These are phyloP conservation scores for Telfairia occidentalis DNA, from an alignment of 331 rosid genomes.

Conservation along the genomic window DNA sequence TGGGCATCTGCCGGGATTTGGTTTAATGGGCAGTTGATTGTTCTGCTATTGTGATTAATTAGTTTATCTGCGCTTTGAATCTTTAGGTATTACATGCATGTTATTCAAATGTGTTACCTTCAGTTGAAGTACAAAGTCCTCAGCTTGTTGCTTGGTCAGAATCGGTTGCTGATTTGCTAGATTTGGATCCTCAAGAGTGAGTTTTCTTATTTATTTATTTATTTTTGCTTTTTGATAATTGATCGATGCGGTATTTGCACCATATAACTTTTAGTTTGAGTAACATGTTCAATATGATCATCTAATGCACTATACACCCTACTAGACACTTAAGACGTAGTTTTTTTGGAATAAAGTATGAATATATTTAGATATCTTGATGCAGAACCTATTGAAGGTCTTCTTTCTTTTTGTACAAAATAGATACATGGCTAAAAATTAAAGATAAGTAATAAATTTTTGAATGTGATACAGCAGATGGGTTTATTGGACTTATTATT, in stretches of 20 bases:
- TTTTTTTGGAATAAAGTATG: background rate
- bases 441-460: too few species aligned
- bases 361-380: background rate
- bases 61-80: background rate
- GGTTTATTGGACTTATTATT: too few species aligned
- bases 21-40: background rate
- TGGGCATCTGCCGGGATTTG: background rate
- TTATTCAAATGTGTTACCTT: conserved; percentile 61
- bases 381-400: background rate
- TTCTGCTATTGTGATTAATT: background rate
- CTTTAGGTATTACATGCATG: conserved; percentile 88
- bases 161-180: conserved; percentile 60
- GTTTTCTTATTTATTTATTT: conserved; percentile 24
- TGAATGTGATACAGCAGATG: too few species aligned
- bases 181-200: conserved; percentile 76
- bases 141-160: conserved; percentile 81
- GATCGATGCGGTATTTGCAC: background rate
- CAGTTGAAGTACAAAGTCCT: conserved; percentile 65
- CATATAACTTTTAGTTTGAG: background rate
- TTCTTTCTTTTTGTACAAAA: background rate
- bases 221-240: background rate
- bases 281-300: background rate
- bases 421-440: too few species aligned
- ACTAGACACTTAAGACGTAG: background rate
- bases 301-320: background rate